These are phyloP conservation scores for Calonectria henricotiae DNA, from an alignment of 2,329 filamentous ascomycete genomes.

Conservation along the genomic window DNA sequence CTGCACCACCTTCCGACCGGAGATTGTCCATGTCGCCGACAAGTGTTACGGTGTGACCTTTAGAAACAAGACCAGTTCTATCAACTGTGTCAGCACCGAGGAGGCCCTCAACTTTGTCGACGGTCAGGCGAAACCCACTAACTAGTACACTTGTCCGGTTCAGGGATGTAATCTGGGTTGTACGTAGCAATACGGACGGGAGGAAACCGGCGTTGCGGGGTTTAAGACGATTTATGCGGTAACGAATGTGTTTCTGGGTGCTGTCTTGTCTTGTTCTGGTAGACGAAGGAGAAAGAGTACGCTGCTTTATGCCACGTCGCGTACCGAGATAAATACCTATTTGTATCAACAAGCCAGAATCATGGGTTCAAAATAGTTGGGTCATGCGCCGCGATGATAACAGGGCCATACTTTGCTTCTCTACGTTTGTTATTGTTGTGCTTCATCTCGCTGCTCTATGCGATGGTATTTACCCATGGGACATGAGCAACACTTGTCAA, in stretches of 20 bases:
- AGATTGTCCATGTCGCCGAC: slow-evolving; percentile 95
- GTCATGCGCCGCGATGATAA: slow-evolving; percentile 17
- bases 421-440: neutral
- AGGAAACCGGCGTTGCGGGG: slow-evolving; percentile 51
- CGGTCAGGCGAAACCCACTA: slow-evolving; percentile 73
- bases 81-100: slow-evolving; percentile 90
- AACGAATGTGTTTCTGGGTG: slow-evolving; percentile 45
- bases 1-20: slow-evolving; percentile 97
- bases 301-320: slow-evolving; percentile 37
- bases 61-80: slow-evolving; percentile 92
- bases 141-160: slow-evolving; percentile 31
- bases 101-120: slow-evolving; percentile 96
- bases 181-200: slow-evolving; percentile 47
- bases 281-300: slow-evolving; percentile 40
- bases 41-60: slow-evolving; percentile 98
- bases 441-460: neutral
- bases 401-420: neutral
- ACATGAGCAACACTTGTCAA: neutral
- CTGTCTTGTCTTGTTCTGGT: slow-evolving; percentile 40
- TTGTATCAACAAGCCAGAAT: slow-evolving; percentile 39
- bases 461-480: neutral
- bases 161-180: slow-evolving; percentile 38
- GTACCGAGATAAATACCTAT: slow-evolving; percentile 42
- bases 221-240: slow-evolving; percentile 50
- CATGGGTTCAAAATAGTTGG: slow-evolving; percentile 23